Base-by-base conservation (phyloP, 225 moss, liverwort and hornwort species). In the Pseudisothecium myosuroides region DNA sequence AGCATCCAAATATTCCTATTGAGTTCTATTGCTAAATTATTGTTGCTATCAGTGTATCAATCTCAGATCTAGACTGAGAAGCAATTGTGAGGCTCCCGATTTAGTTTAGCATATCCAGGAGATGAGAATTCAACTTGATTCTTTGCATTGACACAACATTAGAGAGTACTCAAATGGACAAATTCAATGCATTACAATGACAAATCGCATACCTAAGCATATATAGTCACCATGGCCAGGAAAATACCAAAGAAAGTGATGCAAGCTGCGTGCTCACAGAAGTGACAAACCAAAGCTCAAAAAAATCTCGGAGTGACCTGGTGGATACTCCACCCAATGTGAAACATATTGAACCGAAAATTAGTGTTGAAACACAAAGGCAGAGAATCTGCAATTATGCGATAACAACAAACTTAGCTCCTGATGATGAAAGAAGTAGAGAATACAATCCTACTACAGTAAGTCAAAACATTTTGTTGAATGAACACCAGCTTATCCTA, bases 341-440 rank as follows among this genome's bases (percentile, higher is more conserved):
- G 88, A 96, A 95, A 90, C 95, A 95, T 54, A 94, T 91, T 27
- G 93, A 88, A 69, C 93, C 89, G 41, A 96, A 96, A 75, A 90
- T 7, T 23, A 95, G 94, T 16, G 96, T 94, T 63, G 95, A 97
- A 61, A 47, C 56, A 64, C 92, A 93, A 26, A 92, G 88, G 82
- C 95, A 96, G 5, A 94, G 95, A 71, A 91, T 95, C 31, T 96
- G 94, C 76, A 84, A 88, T 41, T 14, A 59, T 61, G 36, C 83
- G 73, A 76, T 14, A 43, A 61, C 54, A 84, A 17, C 41, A 72
- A 79, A 71, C 24, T 12, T 27, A 76, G 60, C 76, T 52, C 59
- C 20, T 41, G 12, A 16, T 72, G 41, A 71, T 15, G 26, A 27
- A n/a, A 23, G 3, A 10, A 73, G 6, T n/a, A n/a, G 0, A 3